Evolutionary conservation across 805 yeast genomes (phyloP).

Genomic region (Kuraishia cidri): DNA sequence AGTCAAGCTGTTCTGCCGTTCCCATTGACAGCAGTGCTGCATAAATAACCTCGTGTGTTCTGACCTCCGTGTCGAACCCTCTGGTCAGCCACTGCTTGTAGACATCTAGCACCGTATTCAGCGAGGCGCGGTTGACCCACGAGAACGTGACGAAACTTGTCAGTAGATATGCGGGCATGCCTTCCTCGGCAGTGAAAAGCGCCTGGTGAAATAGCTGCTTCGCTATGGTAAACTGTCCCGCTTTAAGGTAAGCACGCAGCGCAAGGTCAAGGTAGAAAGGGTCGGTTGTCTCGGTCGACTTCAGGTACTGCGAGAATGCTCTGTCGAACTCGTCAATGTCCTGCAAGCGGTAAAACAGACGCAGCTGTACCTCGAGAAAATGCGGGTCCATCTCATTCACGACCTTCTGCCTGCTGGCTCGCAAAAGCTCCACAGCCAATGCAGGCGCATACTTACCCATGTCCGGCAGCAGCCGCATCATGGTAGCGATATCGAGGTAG

Average conservation of each 20-base stretch:
- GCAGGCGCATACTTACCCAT: too few species aligned
- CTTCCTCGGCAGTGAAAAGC: neutral
- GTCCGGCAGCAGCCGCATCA: too few species aligned
- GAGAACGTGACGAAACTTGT: neutral
- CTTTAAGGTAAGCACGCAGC: conserved; percentile 1
- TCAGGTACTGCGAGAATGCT: conserved; percentile 1
- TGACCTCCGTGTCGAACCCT: neutral
- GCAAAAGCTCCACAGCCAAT: too few species aligned
- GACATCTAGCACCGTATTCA: neutral
- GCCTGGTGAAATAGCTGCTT: conserved; percentile 3
- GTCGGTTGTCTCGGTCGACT: neutral
- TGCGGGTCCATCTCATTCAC: too few species aligned
- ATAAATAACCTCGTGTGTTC: neutral
- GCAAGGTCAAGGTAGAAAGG: conserved; percentile 1
- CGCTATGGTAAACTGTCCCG: conserved; percentile 1
- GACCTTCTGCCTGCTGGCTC: too few species aligned
- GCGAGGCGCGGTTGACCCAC: neutral
- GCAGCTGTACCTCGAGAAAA: too few species aligned
- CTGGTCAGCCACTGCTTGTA: conserved; percentile 1
- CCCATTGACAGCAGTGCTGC: neutral
- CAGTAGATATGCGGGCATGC: neutral
- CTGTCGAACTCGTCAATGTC: too few species aligned
- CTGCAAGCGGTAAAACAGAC: too few species aligned
- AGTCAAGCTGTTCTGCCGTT: neutral
- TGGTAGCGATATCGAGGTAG: too few species aligned